phyloP scores from a whole-genome alignment of 2,329 filamentous ascomycete genomes.

The Ceratocystis harringtonii region DNA sequence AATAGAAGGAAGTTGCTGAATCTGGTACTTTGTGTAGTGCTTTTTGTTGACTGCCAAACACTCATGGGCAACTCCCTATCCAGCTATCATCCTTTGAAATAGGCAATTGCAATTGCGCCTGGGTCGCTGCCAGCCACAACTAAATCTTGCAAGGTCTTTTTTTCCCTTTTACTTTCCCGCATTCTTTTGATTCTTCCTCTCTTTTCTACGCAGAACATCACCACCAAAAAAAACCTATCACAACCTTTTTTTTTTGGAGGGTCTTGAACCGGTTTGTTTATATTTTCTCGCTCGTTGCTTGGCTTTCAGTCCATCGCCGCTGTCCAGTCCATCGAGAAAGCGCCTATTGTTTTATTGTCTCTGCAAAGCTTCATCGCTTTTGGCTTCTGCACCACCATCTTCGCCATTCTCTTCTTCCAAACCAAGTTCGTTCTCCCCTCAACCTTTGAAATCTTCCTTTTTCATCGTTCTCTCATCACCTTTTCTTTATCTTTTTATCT shows the following conservation, averaged over 20 bases:
- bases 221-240: not conserved
- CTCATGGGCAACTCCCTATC: not conserved
- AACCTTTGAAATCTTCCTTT: conserved; percentile 1
- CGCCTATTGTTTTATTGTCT: not conserved
- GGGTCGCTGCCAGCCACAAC: not conserved
- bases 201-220: not conserved
- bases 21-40: not conserved
- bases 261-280: not conserved
- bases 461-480: conserved; percentile 5
- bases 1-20: not conserved
- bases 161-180: not conserved
- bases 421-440: conserved; percentile 16
- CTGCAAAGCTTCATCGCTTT: not conserved
- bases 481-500: conserved; percentile 6
- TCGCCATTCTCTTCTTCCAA: conserved; percentile 5
- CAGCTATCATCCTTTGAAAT: not conserved
- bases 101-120: conserved; percentile 5
- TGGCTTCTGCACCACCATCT: not conserved
- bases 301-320: not conserved
- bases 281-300: not conserved
- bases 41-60: too few relatives aligned
- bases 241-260: not conserved
- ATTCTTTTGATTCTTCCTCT: not conserved
- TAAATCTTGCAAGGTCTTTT: not conserved
- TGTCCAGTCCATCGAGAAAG: not conserved